Percentiles rank a stretch among this genome's conserved stretches.
phyloP scores from a whole-genome alignment of 1,139 yeast genomes.

The Magnusiomyces suaveolens region DNA sequence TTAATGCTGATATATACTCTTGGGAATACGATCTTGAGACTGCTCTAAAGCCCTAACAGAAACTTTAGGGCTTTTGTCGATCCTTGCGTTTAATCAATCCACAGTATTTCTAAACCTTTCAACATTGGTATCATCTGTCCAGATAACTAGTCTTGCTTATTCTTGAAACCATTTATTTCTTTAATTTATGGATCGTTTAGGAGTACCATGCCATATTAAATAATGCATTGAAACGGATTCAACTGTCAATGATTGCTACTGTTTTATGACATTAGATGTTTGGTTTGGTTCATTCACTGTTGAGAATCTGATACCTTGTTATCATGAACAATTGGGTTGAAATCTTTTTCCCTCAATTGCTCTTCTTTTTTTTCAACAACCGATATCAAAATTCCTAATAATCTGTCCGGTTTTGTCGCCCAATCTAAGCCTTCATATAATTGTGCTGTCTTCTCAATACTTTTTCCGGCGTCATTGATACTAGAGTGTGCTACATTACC shows the following conservation, averaged over 20 bases:
- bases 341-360: not conserved
- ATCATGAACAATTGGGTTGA: not conserved
- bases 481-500: constrained; percentile 9
- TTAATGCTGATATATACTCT: not conserved
- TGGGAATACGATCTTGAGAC: not conserved
- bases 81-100: too few species aligned
- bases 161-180: too few species aligned
- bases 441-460: constrained; percentile 17
- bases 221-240: too few species aligned
- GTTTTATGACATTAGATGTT: too few species aligned
- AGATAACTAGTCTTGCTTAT: too few species aligned
- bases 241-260: too few species aligned
- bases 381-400: constrained; percentile 12
- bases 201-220: too few species aligned
- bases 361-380: constrained; percentile 3
- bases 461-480: constrained; percentile 17
- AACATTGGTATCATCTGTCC: too few species aligned
- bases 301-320: not conserved
- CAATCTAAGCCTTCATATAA: constrained; percentile 25
- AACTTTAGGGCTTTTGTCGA: not conserved
- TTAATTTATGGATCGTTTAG: too few species aligned
- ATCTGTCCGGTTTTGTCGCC: constrained; percentile 22
- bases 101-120: too few species aligned
- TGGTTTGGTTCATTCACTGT: not conserved
- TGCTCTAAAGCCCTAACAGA: not conserved